Conservation (phyloP, 1,139 yeast species). For the Yamadazyma triangularis region DNA sequence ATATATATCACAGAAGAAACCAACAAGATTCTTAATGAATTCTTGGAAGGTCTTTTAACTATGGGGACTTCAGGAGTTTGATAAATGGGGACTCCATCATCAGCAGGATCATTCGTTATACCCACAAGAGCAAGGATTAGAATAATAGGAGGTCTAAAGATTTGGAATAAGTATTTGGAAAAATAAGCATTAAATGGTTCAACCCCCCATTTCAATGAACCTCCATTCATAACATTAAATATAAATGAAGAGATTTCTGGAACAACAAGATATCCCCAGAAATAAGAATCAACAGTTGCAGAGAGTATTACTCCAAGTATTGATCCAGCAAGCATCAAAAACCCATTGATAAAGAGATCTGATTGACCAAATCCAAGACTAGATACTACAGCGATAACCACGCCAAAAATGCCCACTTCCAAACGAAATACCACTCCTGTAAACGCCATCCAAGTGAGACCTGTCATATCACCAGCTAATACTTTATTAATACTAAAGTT, state of each 20-base stretch:
- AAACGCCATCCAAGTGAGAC: conserved; percentile 57
- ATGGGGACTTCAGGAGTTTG: conserved; percentile 19
- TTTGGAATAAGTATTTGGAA: conserved; percentile 35
- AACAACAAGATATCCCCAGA: conserved; percentile 57
- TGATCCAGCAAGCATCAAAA: conserved; percentile 50
- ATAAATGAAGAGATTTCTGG: conserved; percentile 76
- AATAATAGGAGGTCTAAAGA: conserved; percentile 59
- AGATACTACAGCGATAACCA: conserved; percentile 41
- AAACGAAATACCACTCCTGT: conserved; percentile 66
- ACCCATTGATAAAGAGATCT: conserved; percentile 26
- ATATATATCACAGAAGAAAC: conserved; percentile 52
- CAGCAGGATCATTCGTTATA: conserved; percentile 34
- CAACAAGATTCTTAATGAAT: conserved; percentile 31
- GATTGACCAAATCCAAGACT: conserved; percentile 39
- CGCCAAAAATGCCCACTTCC: conserved; percentile 63
- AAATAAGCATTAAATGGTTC: conserved; percentile 74
- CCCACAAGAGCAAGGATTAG: conserved; percentile 46
- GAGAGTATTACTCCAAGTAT: conserved; percentile 50
- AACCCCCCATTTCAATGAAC: conserved; percentile 76
- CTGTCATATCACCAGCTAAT: conserved; percentile 47
- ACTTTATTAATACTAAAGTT: conserved; percentile 50
- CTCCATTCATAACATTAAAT: conserved; percentile 71
- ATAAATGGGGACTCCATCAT: conserved; percentile 14
- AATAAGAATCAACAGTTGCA: conserved; percentile 60
- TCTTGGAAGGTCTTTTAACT: conserved; percentile 30